phyloP scores from a whole-genome alignment of 495 filamentous ascomycete species.

The Aspergillus cristatus region DNA sequence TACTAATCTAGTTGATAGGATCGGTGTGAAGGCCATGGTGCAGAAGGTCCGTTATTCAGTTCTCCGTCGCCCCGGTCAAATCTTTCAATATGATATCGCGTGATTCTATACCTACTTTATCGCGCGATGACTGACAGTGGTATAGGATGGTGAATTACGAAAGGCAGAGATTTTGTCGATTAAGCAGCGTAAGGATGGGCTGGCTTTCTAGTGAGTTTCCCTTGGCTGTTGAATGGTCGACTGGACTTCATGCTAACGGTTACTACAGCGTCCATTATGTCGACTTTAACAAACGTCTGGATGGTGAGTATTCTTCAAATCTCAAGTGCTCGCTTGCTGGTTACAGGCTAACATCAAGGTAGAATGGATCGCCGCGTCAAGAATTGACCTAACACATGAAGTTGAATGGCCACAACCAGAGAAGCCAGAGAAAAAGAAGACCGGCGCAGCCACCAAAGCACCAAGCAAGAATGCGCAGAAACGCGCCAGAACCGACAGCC shows the following conservation, averaged over 20 bases:
- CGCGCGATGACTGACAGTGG: constrained; percentile 9
- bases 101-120: constrained; percentile 13
- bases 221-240: neutral
- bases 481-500: constrained; percentile 41
- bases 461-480: constrained; percentile 45
- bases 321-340: no score
- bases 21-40: constrained; percentile 65
- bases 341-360: constrained; percentile 12
- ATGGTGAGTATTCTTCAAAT: no score
- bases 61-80: constrained; percentile 4
- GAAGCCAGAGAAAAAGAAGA: constrained; percentile 58
- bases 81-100: constrained; percentile 25
- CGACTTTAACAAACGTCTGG: constrained; percentile 98
- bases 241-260: constrained; percentile 11
- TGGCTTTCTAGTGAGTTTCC: constrained; percentile 64
- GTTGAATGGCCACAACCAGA: constrained; percentile 73
- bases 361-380: constrained; percentile 79
- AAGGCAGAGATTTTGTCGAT: constrained; percentile 93
- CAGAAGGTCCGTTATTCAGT: constrained; percentile 49
- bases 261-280: constrained; percentile 76
- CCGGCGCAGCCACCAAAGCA: constrained; percentile 33
- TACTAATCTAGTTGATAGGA: constrained; percentile 42
- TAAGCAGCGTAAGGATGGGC: constrained; percentile 69
- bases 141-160: constrained; percentile 70
- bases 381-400: constrained; percentile 72